These are phyloP conservation scores for Ogataea populi-albae DNA, from an alignment of 805 yeast species.

Conservation along the genomic window DNA sequence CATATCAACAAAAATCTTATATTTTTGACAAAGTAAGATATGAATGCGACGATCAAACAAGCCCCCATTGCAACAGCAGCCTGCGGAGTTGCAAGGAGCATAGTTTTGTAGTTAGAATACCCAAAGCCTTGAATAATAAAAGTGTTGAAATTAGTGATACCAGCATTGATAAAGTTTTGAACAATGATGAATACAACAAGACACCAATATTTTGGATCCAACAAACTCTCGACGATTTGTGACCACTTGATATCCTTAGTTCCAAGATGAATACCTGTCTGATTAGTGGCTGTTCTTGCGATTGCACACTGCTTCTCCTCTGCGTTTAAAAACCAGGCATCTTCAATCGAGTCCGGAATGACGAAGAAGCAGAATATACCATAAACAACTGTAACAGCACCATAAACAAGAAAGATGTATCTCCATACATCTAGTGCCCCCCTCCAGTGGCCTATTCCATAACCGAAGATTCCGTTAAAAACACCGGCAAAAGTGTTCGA, in stretches of 20 bases:
- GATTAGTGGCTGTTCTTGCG: constrained; percentile 32
- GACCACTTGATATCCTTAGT: constrained; percentile 27
- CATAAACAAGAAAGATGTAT: constrained; percentile 33
- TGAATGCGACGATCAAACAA: constrained; percentile 25
- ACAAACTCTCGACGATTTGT: constrained; percentile 26
- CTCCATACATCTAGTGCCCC: constrained; percentile 30
- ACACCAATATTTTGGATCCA: constrained; percentile 35
- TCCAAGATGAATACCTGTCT: constrained; percentile 41
- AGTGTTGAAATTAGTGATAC: constrained; percentile 47
- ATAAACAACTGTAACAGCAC: constrained; percentile 31
- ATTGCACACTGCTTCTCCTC: constrained; percentile 36
- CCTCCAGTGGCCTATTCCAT: constrained; percentile 30
- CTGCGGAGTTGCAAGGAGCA: constrained; percentile 29
- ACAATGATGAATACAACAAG: constrained; percentile 35
- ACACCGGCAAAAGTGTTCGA: constrained; percentile 32
- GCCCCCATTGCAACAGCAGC: constrained; percentile 39
- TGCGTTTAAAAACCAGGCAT: constrained; percentile 35
- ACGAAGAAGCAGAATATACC: constrained; percentile 30
- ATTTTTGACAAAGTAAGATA: constrained; percentile 20
- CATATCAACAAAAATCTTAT: constrained; percentile 28
- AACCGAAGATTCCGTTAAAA: constrained; percentile 32
- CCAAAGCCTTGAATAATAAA: constrained; percentile 42
- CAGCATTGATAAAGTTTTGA: constrained; percentile 56
- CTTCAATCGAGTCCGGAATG: constrained; percentile 34
- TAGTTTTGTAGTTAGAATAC: constrained; percentile 33